Conservation (phyloP, 108 stramenopile genomes). For the Aurantiochytrium sp. region DNA sequence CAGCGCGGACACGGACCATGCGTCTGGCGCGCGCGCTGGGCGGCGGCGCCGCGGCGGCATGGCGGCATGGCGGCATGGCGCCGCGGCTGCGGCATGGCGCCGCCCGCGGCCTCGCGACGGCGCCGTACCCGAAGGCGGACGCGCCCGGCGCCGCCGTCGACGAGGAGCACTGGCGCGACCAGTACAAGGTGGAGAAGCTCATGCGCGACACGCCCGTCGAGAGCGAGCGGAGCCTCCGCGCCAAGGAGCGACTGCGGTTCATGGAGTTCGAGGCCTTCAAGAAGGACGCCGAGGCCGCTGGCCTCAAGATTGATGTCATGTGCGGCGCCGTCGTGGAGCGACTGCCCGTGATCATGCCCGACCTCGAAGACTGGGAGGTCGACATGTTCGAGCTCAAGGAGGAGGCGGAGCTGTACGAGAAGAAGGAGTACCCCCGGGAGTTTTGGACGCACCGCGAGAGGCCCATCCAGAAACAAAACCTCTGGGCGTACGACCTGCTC, state of each 20-base stretch:
- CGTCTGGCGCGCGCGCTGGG: too few species aligned
- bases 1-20: too few species aligned
- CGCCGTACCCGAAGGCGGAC: background rate
- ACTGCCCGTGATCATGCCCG: background rate
- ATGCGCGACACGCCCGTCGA: background rate
- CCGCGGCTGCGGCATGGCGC: too few species aligned
- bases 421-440: background rate
- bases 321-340: background rate
- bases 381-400: constrained; percentile 10
- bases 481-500: background rate
- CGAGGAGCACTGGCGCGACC: background rate
- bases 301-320: background rate
- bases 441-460: background rate
- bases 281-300: background rate
- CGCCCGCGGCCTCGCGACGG: background rate
- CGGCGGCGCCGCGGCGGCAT: too few species aligned
- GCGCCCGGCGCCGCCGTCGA: background rate
- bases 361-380: constrained; percentile 11
- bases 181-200: background rate
- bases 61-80: too few species aligned
- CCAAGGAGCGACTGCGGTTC: background rate
- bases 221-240: background rate
- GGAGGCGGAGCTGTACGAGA: background rate
- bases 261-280: background rate
- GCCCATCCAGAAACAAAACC: background rate